These are phyloP conservation scores for Sabuloglossum arenarium DNA, from an alignment of 495 filamentous ascomycete species.

Conservation along the genomic window DNA sequence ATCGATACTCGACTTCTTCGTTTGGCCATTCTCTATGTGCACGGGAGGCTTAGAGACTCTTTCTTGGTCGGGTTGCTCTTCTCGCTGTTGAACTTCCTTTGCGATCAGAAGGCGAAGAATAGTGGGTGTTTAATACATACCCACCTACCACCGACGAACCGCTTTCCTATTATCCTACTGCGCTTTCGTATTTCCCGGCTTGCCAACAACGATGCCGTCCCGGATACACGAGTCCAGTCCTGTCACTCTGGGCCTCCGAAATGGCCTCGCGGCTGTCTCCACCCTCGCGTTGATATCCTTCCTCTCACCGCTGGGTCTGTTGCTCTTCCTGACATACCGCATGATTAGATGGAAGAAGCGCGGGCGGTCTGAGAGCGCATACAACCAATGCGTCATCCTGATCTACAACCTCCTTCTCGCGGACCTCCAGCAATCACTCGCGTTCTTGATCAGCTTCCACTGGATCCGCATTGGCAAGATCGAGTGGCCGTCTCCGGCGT, in stretches of 20 bases:
- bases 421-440: constrained; percentile 47
- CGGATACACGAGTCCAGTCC: neutral
- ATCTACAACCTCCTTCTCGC: constrained; percentile 56
- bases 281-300: neutral
- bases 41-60: no score
- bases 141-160: no score
- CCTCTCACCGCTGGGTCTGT: neutral
- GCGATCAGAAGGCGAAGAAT: no score
- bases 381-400: constrained; percentile 55
- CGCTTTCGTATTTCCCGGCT: no score
- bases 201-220: neutral
- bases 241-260: neutral
- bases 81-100: no score
- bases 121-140: no score
- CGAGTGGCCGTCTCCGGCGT: constrained; percentile 28
- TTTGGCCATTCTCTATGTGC: no score
- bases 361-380: constrained; percentile 17
- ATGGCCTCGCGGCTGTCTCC: neutral
- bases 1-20: no score
- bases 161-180: no score
- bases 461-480: constrained; percentile 38
- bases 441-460: constrained; percentile 43
- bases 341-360: constrained; percentile 15
- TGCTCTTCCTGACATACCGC: constrained; percentile 11
- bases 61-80: no score